Base-by-base conservation (phyloP, 2,329 filamentous ascomycete species). In the Botrytis pseudocinerea region DNA sequence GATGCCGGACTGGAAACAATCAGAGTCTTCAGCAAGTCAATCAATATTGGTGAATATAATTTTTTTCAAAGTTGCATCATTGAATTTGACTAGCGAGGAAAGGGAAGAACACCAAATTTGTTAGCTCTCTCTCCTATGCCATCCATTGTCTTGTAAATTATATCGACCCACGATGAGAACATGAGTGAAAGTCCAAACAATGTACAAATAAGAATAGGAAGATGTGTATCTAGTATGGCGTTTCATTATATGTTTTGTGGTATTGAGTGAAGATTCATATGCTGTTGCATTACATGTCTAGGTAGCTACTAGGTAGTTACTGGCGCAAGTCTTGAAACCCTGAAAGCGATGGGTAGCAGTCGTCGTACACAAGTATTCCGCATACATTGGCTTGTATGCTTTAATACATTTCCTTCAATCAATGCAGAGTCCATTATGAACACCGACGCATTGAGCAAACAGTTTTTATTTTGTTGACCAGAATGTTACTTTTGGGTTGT, bases 41-140 rank as follows among this genome's bases (percentile, higher is more conserved):
- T 61, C 38, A 60, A 70, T 46, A 57, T 69, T 9, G 14, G 25
- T 60, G 51, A 61, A 70, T 44, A 22, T 46, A 42, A 62, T 42
- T 62, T 59, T 59, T 71, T 66, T 72, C 44, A 60, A 60, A 25
- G 32, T 14, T 60, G 22, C 40, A 38, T 18, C 38, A 42, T 61
- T 42, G 59, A 32, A 64, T 71, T 73, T 64, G 40, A 40, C 44
- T 51, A 64, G 61, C 68, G 69, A 61, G 62, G 51, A 28, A 28
- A 57, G 51, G n/a, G 60, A 68, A 61, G n/a, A 66, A 72, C 61
- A 68, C 51, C 62, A 59, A 66, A 60, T 68, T 57, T n/a, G n/a
- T n/a, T 42, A 64, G 38, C 18, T 44, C 16, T 59, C 3, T 54
- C 51, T 57, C 51, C 51, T 69, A 64, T 35, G 40, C 16, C 63